These are phyloP conservation scores for Diaporthe longicolla DNA, from an alignment of 2,329 filamentous ascomycete genomes.

Conservation along the genomic window DNA sequence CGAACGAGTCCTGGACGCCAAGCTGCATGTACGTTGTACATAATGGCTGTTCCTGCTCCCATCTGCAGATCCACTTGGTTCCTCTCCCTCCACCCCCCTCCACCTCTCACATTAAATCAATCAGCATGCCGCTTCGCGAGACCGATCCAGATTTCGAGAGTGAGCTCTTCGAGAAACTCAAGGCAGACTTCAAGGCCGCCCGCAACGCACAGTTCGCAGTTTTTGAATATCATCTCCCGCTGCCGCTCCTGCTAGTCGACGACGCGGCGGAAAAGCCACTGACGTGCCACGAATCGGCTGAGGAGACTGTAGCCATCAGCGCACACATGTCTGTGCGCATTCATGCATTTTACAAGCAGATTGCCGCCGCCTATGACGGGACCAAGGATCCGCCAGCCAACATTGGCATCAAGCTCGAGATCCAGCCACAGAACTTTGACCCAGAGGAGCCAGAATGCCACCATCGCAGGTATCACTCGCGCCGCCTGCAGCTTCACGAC, in stretches of 20 bases:
- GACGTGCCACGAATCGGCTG: background rate
- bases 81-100: no score
- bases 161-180: constrained; percentile 1
- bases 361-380: constrained; percentile 1
- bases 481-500: constrained; percentile 4
- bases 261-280: constrained; percentile 1
- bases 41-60: no score
- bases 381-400: background rate
- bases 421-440: constrained; percentile 11
- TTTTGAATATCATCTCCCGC: background rate
- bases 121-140: constrained; percentile 8
- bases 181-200: background rate
- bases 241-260: constrained; percentile 1
- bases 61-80: no score
- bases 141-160: constrained; percentile 10
- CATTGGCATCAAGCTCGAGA: constrained; percentile 9
- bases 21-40: no score
- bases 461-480: constrained; percentile 4
- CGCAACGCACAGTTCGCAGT: background rate
- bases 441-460: constrained; percentile 1
- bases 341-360: background rate
- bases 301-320: background rate
- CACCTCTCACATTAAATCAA: background rate
- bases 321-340: background rate
- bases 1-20: no score